phyloP scores from a whole-genome alignment of 2,329 filamentous ascomycete genomes.

The Aspergillus awamori region DNA sequence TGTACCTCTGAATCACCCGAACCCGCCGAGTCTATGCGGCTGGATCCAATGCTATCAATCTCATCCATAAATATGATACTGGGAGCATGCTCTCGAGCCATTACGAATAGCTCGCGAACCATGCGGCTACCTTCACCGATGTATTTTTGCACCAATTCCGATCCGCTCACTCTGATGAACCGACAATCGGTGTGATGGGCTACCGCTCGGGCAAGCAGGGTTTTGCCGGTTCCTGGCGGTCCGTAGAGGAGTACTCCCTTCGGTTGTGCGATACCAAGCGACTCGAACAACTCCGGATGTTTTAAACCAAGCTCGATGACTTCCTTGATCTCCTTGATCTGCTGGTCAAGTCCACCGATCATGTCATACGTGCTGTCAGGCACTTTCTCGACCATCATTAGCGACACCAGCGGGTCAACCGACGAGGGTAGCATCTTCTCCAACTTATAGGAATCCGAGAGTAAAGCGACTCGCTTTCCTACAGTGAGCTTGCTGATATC shows the following conservation, averaged over 20 bases:
- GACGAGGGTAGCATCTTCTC: conserved; percentile 98
- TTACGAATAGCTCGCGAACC: conserved; percentile 98
- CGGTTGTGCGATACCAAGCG: conserved; percentile 96
- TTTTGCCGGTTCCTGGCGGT: conserved; percentile 96
- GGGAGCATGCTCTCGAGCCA: conserved; percentile 96
- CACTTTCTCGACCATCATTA: conserved; percentile 99
- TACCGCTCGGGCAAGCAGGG: conserved; percentile 88
- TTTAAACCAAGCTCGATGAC: conserved; percentile 98
- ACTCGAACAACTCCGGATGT: conserved; percentile 98
- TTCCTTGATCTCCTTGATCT: conserved; percentile 99
- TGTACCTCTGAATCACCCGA: conserved; percentile 98
- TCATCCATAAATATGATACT: conserved; percentile 99
- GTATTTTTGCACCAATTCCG: conserved; percentile 97
- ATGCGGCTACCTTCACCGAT: conserved; percentile 97
- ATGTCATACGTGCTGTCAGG: conserved; percentile 99
- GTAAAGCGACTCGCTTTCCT: conserved; percentile 93
- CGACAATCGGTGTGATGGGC: conserved; percentile 99
- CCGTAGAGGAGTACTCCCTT: conserved; percentile 97
- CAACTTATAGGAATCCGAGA: conserved; percentile 97
- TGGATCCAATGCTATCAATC: conserved; percentile 98
- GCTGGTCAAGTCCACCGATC: conserved; percentile 97
- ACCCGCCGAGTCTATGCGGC: conserved; percentile 91
- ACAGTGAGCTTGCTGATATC: conserved; percentile 95
- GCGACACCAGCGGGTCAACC: conserved; percentile 94
- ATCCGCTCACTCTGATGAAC: conserved; percentile 96